Base-by-base conservation (phyloP, 2,329 filamentous ascomycete species). In the Aspergillus sergii region DNA sequence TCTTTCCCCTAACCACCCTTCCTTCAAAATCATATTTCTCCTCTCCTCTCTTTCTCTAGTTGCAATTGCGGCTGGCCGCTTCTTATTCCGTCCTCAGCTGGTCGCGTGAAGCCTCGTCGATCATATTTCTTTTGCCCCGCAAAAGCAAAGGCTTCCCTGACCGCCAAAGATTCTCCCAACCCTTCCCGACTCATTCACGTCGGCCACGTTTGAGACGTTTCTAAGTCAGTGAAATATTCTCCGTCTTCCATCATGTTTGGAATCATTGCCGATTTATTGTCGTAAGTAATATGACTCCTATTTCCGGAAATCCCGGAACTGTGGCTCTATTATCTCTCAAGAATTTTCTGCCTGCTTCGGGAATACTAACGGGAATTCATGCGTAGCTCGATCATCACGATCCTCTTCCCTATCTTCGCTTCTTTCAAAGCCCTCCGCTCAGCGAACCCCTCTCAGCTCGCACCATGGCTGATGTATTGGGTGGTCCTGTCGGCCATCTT, bases 381-480 rank as follows among this genome's bases (percentile, higher is more conserved):
- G 46, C 55, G 30, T 76, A 96, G 93, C 76, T 94, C 92, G 67
- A 80, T 94, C 76, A 89, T 91, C 63, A 96, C 94, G 61, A 93
- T 96, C 75, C 88, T 97, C 75, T 96, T 98, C 77, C 95, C 95
- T 58, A 88, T 97, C 67, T 98, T 97, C 81, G 94, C 94, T 69
- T 97, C 94, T 68, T 98, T 97, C 86, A 98, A 98, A 84, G 94
- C 95, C 56, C 90, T 99, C 75, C 94, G 95, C 81, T 94, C 93
- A 19, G 91, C 91, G 58, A 92, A 97, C 78, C 93, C 94, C 2
- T 90, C 92, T 43, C 89, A 96, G 75, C 86, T 97, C 64, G 92
- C 92, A 67, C 94, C 94, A 89, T 99, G 95, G 95, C 87, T 98
- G 69, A 98, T 98, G 91, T 99, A 98, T 86, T 99, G 94, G 91